Base-by-base conservation (phyloP, 371 early-diverging fungal genomes). In the Rhizopus arrhizus region DNA sequence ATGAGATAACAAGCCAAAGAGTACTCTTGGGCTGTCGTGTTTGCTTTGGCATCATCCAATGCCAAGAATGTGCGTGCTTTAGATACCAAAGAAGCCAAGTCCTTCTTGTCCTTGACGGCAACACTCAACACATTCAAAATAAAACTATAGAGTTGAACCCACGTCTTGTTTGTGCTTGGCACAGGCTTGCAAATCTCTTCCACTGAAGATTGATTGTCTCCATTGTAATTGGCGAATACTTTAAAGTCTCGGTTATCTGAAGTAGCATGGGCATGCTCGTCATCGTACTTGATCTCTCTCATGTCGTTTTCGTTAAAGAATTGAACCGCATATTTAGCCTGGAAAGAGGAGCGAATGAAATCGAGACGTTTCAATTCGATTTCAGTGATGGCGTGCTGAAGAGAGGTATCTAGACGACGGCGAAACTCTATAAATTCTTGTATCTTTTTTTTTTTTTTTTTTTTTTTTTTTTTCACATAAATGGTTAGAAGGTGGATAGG, bases 351-450 rank as follows among this genome's bases (percentile, higher is more conserved):
- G 46, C 78, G 74, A 31, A 82, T 48, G 22, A 79, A 74, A 55
- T 86, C 87, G 31, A 84, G 73, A 32, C 89, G 87, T 34, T 82
- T 64, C 38, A 85, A 61, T 54, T 83, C 84, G 13, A 85, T 68
- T 43, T 83, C 75, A 9, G 85, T 75, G 47, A 89, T 72, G 33
- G 80, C 75, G 45, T 85, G 87, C 66, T 91, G 92, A 3, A 94
- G 53, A 7, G 96, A 94, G 54, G 84, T 73, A 5, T 78, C 77
- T 4, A 96, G 73, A 33, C 89, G 82, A 10, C 84, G 70, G 12
- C 84, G 85, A 73, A 96, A 95, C 52, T 89, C 87, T 41, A 91
- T 80, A 68, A 95, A 95, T 69, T 96, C 95, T 62, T 87, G 84
- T 45, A 95, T 86, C 83, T 87, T 2, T 43, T 36, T 11, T 36